Evolutionary conservation across 345 rosid genomes (phyloP).

Genomic region (Dipteronia sinensis): DNA sequence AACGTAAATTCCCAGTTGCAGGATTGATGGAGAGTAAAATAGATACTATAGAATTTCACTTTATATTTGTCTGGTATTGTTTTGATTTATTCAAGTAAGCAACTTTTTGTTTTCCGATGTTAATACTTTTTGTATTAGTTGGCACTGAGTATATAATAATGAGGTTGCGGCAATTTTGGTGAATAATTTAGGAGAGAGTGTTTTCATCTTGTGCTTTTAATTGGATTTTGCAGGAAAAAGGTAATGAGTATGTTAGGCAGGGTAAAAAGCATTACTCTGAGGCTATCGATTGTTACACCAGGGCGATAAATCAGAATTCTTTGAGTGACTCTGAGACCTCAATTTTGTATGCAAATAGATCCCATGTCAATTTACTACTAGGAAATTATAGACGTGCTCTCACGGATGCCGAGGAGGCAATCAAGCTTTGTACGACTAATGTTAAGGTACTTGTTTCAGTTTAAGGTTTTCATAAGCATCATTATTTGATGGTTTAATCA

Average conservation of each 20-base stretch:
- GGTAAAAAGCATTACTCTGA: conserved; percentile 84
- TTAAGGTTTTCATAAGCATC: not conserved
- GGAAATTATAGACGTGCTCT: conserved; percentile 84
- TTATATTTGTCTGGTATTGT: not conserved
- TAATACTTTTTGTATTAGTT: not conserved
- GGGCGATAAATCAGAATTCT: conserved; percentile 71
- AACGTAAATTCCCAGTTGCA: not conserved
- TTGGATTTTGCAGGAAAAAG: conserved; percentile 63
- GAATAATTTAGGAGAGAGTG: not conserved
- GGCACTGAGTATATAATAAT: not conserved
- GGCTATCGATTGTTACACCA: conserved; percentile 79
- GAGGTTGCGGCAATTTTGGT: not conserved
- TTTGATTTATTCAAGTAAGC: not conserved
- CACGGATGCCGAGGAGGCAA: conserved; percentile 72
- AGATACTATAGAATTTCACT: not conserved
- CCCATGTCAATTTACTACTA: conserved; percentile 80
- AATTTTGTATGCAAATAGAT: conserved; percentile 72
- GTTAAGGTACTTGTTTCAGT: conserved; percentile 56
- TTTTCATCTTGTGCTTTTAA: not conserved
- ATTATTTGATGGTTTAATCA: not conserved
- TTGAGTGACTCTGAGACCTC: conserved; percentile 63
- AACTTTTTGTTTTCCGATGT: not conserved
- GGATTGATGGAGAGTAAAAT: not conserved
- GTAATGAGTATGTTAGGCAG: conserved; percentile 80
- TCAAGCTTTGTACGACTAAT: conserved; percentile 54